Conservation (phyloP, 2,329 filamentous ascomycete species). For the Aotearoamyces nothofagi region DNA sequence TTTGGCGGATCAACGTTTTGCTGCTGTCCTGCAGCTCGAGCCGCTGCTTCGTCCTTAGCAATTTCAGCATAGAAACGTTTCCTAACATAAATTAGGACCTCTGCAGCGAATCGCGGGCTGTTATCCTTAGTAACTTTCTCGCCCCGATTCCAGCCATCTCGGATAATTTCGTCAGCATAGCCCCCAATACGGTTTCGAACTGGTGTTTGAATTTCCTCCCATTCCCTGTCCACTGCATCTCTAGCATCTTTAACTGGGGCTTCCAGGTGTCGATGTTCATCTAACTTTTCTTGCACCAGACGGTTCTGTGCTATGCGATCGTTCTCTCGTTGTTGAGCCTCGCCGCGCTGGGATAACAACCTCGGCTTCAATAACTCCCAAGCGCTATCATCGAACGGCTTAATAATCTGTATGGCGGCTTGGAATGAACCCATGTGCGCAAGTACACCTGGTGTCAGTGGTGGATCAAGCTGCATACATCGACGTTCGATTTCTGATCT, state of each 20-base stretch:
- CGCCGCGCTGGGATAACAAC: slow-evolving; percentile 47
- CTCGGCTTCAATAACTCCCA: slow-evolving; percentile 57
- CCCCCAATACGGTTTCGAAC: slow-evolving; percentile 47
- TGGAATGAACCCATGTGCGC: slow-evolving; percentile 60
- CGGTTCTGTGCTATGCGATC: slow-evolving; percentile 19
- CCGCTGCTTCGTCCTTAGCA: slow-evolving; percentile 33
- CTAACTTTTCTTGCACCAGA: slow-evolving; percentile 22
- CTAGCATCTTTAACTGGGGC: slow-evolving; percentile 30
- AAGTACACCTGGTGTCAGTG: slow-evolving; percentile 45
- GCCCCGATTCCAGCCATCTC: slow-evolving; percentile 47
- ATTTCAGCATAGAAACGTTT: slow-evolving; percentile 49
- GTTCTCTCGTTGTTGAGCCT: slow-evolving; percentile 44
- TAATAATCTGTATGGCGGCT: slow-evolving; percentile 54
- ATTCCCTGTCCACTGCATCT: slow-evolving; percentile 49
- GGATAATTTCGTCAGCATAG: slow-evolving; percentile 58
- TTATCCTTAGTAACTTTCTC: slow-evolving; percentile 46
- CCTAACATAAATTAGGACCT: slow-evolving; percentile 53
- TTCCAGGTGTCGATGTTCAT: slow-evolving; percentile 16
- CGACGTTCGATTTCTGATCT: slow-evolving; percentile 58
- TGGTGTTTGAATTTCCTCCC: slow-evolving; percentile 55
- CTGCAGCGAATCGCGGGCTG: slow-evolving; percentile 53
- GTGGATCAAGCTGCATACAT: slow-evolving; percentile 49
- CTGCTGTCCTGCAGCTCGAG: slow-evolving; percentile 28
- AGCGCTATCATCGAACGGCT: slow-evolving; percentile 49
- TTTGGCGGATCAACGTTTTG: slow-evolving; percentile 31